phyloP scores from a whole-genome alignment of 2,329 filamentous ascomycete genomes.

The Lasiodiplodia hormozganensis region DNA sequence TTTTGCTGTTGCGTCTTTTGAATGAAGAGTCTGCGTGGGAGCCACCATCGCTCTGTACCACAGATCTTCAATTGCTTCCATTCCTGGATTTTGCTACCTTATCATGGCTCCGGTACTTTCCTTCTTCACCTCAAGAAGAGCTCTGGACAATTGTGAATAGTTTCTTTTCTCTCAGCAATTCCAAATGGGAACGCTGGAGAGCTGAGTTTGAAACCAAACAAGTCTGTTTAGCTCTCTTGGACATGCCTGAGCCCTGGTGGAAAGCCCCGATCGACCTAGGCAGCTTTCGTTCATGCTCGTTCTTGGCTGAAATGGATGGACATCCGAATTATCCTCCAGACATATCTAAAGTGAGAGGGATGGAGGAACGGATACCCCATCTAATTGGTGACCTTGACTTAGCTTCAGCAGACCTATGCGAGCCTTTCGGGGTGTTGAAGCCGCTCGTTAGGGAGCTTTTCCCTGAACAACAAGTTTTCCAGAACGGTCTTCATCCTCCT shows the following conservation, averaged over 20 bases:
- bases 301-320: too few species aligned
- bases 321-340: too few species aligned
- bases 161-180: neutral
- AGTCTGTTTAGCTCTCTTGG: too few species aligned
- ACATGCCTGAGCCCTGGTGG: too few species aligned
- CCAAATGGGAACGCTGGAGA: too few species aligned
- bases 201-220: too few species aligned
- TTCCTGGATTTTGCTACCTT: neutral
- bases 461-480: neutral
- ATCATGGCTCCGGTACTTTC: neutral
- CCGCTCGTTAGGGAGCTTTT: fast-evolving
- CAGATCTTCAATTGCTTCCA: fast-evolving
- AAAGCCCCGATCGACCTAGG: too few species aligned
- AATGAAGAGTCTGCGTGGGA: neutral
- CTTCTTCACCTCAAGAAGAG: fast-evolving
- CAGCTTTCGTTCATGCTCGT: too few species aligned
- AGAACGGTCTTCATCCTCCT: neutral
- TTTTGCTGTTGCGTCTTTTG: neutral
- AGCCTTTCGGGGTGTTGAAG: neutral
- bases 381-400: too few species aligned
- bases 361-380: too few species aligned
- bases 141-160: neutral
- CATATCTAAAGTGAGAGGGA: too few species aligned
- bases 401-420: too few species aligned
- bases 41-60: fast-evolving